Base-by-base conservation (phyloP, 208 protist genomes). In the Leishmania martiniquensis region DNA sequence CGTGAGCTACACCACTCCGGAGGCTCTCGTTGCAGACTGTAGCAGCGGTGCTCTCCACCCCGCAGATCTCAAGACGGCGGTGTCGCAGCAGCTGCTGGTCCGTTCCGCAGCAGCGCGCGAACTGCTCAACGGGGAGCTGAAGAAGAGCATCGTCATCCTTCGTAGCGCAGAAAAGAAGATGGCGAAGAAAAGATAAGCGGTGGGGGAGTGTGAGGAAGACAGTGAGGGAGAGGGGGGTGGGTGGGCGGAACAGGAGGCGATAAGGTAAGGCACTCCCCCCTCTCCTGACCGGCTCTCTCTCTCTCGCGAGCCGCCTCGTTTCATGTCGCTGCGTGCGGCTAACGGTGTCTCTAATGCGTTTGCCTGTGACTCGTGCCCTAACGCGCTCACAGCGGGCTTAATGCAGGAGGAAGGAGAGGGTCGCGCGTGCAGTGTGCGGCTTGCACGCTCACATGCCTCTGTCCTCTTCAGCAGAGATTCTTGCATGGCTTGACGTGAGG, bases 51-150 rank as follows among this genome's bases (percentile, higher is more conserved):
- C 84, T 0, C 75, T 99, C 51, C 97, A 99, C 80, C 97, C 97
- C 12, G 90, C 71, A 22, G 98, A 99, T 74, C 88, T 99, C 44
- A 99, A 99, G 85, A 80, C 86, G 10, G 78, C 91, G 17, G 91
- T 99, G n/a, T 86, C 88, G n/a, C 87, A 91, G 67, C 25, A 75
- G 20, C 71, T 97, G 25, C 66, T 95, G 39, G 84, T 86, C 29
- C 55, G 54, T 13, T 91, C 88, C 7, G 76, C 75, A 52, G 54
- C 49, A 2, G 57, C 81, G 5, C 92, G 88, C 44, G 79, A 70
- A 10, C 81, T 87, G 42, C 78, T 96, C n/a, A 72, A 82, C 17
- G 88, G 77, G 20, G 73, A 89, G 15, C 80, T 89, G 29, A 94
- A 96, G 84, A 95, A 97, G 78, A 82, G 86, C 44, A 57, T 87